Conservation (phyloP, 441 rosid species). For the Erodium chrysanthum region DNA sequence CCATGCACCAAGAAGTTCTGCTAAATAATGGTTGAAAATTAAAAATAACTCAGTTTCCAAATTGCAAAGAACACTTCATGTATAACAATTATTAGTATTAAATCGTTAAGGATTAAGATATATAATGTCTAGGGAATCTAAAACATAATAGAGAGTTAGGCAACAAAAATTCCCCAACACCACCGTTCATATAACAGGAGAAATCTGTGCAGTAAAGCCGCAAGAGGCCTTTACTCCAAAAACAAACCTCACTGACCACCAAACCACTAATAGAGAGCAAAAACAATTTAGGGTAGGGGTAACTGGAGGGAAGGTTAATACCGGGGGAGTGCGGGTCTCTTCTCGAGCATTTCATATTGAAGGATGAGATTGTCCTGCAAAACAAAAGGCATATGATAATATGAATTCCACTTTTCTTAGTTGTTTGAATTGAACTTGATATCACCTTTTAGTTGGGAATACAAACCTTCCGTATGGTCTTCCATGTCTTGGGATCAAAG, state of each 20-base stretch:
- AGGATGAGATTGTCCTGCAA: constrained; percentile 80
- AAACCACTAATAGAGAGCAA: background rate
- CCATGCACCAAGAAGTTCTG: background rate
- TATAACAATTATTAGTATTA: background rate
- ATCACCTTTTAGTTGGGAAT: background rate
- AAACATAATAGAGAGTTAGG: background rate
- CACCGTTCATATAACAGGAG: background rate
- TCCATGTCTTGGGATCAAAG: constrained; percentile 67
- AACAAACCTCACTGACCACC: background rate
- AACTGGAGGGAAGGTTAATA: background rate
- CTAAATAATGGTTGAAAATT: background rate
- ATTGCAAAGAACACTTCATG: background rate
- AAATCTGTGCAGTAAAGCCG: background rate
- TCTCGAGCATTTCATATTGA: constrained; percentile 71
- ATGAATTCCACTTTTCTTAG: background rate
- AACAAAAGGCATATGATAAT: constrained; percentile 15
- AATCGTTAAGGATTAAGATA: background rate
- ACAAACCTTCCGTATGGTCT: constrained; percentile 61
- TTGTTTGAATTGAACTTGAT: background rate
- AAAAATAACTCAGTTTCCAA: background rate
- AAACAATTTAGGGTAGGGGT: background rate
- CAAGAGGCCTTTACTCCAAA: background rate
- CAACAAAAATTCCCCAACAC: background rate
- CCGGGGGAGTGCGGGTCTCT: constrained; percentile 65
- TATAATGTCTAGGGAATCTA: background rate